Conservation (phyloP, 495 filamentous ascomycete species). For the Pseudoneurospora amorphoporcata region DNA sequence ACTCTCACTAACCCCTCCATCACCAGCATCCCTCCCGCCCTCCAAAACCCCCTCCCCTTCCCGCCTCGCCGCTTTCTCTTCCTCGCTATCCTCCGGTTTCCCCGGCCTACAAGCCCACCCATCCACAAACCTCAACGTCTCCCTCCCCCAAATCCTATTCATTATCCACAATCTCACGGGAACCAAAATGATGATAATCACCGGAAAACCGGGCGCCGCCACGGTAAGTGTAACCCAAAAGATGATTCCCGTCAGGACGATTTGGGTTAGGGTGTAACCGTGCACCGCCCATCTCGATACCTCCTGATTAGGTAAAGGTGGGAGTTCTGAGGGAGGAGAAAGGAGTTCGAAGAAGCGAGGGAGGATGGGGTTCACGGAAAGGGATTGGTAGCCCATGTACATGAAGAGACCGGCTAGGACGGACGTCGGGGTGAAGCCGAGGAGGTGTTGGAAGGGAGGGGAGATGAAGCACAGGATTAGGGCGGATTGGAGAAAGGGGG, state of each 20-base stretch:
- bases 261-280: constrained; percentile 51
- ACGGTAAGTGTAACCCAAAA: constrained; percentile 57
- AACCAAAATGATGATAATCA: constrained; percentile 57
- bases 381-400: constrained; percentile 64
- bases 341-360: constrained; percentile 53
- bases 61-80: background rate
- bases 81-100: constrained; percentile 50
- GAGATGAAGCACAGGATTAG: constrained; percentile 52
- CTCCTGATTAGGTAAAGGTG: constrained; percentile 33
- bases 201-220: constrained; percentile 54
- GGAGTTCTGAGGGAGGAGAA: constrained; percentile 54
- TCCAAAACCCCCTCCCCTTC: background rate
- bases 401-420: constrained; percentile 61
- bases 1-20: background rate
- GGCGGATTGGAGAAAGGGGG: constrained; percentile 50
- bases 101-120: constrained; percentile 62
- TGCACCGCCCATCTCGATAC: constrained; percentile 42
- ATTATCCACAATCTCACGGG: constrained; percentile 53
- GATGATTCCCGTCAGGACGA: constrained; percentile 48
- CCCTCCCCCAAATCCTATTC: constrained; percentile 52
- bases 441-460: constrained; percentile 58
- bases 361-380: constrained; percentile 59
- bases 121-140: constrained; percentile 55
- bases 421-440: constrained; percentile 58
- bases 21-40: background rate